phyloP scores from a whole-genome alignment of 495 filamentous ascomycete species.

The Bathelium albidoporum region DNA sequence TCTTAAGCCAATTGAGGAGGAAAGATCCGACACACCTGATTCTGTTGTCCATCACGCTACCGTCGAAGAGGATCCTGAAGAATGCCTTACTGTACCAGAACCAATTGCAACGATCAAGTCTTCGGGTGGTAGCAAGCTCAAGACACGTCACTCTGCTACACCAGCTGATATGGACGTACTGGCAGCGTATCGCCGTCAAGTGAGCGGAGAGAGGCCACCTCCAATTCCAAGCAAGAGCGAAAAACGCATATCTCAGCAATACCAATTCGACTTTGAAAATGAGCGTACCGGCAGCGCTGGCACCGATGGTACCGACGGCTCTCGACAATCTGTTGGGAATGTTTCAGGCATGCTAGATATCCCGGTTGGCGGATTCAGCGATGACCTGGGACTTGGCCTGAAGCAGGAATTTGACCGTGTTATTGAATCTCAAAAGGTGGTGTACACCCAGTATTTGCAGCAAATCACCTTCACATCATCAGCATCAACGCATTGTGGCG shows the following conservation, averaged over 20 bases:
- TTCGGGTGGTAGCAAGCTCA: constrained; percentile 66
- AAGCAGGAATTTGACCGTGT: constrained; percentile 90
- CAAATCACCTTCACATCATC: not conserved
- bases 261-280: constrained; percentile 45
- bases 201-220: constrained; percentile 48
- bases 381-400: constrained; percentile 67
- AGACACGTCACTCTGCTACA: constrained; percentile 79
- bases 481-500: not conserved
- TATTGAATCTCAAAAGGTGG: constrained; percentile 96
- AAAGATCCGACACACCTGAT: constrained; percentile 60
- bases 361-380: constrained; percentile 38
- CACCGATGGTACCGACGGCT: constrained; percentile 6
- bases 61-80: constrained; percentile 34
- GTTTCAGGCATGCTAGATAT: constrained; percentile 49
- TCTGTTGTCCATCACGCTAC: constrained; percentile 84
- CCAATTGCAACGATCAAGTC: constrained; percentile 82
- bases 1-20: not conserved
- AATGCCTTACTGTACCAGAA: constrained; percentile 58
- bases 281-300: constrained; percentile 34
- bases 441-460: constrained; percentile 17
- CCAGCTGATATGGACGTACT: constrained; percentile 77
- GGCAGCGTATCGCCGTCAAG: constrained; percentile 74
- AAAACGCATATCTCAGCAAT: constrained; percentile 52
- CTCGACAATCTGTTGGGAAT: not conserved
- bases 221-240: constrained; percentile 22